A percentile compares a stretch with the other conserved stretches of the same genome.
Evolutionary conservation across 148 eudicot species (phyloP).

Genomic region (Camellia lanceoleosa): DNA sequence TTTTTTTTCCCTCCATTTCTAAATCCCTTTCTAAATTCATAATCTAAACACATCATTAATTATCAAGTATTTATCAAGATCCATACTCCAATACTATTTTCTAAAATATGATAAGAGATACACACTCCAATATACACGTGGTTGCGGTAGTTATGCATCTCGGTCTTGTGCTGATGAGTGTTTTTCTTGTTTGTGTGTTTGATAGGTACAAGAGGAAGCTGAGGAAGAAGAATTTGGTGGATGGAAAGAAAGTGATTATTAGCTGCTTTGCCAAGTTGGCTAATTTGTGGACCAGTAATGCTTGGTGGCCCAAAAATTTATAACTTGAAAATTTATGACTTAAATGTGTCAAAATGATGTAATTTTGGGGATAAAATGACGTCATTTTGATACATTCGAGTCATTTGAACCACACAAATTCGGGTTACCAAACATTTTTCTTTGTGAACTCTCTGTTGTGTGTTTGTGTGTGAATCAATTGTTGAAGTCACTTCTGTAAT

Average conservation of each 20-base stretch:
- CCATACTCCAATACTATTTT: too few species aligned
- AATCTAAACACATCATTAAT: not conserved
- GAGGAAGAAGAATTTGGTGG: constrained; percentile 33
- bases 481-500: not conserved
- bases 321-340: not conserved
- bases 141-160: too few species aligned
- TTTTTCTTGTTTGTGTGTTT: not conserved
- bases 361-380: too few species aligned
- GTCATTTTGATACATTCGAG: too few species aligned
- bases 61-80: too few species aligned
- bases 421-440: too few species aligned
- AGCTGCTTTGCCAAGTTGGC: not conserved
- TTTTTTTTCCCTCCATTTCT: not conserved
- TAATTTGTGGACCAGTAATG: too few species aligned
- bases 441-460: not conserved
- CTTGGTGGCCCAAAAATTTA: not conserved
- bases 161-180: too few species aligned
- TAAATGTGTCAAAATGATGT: too few species aligned
- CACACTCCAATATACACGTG: too few species aligned
- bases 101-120: too few species aligned
- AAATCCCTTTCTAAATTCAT: not conserved
- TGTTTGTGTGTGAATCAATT: not conserved
- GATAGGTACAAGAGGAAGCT: constrained; percentile 15
- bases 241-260: constrained; percentile 35
- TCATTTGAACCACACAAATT: too few species aligned